Base-by-base conservation (phyloP, 768 basidiomycete species). In the Termitomyces sp. region DNA sequence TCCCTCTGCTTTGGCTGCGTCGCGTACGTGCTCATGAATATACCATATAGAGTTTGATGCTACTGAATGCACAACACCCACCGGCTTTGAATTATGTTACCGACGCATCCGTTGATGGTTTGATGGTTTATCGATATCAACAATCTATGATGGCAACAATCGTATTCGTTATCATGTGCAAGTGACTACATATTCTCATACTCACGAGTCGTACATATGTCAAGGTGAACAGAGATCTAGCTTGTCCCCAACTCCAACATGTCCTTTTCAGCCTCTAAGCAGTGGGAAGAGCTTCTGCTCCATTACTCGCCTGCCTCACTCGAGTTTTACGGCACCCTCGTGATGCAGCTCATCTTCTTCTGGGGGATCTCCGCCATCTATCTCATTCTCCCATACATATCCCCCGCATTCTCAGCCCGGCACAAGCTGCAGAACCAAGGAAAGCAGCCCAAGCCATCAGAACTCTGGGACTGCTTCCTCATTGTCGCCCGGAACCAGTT, bases 381-480 rank as follows among this genome's bases (percentile, higher is more conserved):
- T 44, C 46, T 65, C 18, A 53, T 67, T 4, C 60, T 69, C 27
- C 63, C 65, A 24, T 61, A 58, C 42, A 29, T 63, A 26, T 61
- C 63, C 26, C 69, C 69, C 50, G 26, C 42, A 10, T 68, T 69
- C 55, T 66, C 68, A 27, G 57, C 58, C 27, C 57, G 60, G 5
- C 65, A 69, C 53, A 68, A 68, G 39, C 54, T 71, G 18, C 69
- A 71, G 41, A 65, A 64, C 18, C 60, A 64, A 47, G 64, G 55
- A 18, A 70, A 69, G 36, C 65, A 67, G 34, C 69, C 69, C 3
- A 62, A 64, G 12, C 51, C 34, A 0, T 44, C 58, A 5, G 69
- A 71, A 37, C 59, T 71, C 9, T 53, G 50, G 56, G 61, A 68
- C 31, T 70, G 69, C 47, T 46, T 71, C 1, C 26, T 29, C 0